Conservation (phyloP, 352 stramenopile genomes). For the Pythium brachiatum region DNA sequence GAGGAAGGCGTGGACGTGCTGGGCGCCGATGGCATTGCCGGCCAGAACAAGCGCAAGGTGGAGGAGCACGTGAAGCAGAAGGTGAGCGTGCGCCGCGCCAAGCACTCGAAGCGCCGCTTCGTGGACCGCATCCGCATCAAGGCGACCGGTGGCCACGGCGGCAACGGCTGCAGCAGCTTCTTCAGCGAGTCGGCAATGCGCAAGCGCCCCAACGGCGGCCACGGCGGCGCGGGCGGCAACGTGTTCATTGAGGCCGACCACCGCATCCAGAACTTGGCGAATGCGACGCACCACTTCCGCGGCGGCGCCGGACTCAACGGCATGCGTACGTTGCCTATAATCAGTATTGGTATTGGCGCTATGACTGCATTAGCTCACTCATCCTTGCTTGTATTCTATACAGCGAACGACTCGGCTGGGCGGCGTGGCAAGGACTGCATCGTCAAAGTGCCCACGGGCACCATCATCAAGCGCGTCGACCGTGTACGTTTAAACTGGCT, state of each 20-base stretch:
- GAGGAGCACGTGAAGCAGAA: constrained; percentile 88
- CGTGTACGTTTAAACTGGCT: constrained; percentile 37
- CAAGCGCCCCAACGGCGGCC: constrained; percentile 80
- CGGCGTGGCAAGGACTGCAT: constrained; percentile 75
- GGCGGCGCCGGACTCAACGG: constrained; percentile 75
- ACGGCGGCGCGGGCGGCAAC: constrained; percentile 79
- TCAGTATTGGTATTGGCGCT: background rate
- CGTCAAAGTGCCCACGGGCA: constrained; percentile 84
- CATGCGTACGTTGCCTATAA: constrained; percentile 63
- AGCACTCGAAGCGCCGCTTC: constrained; percentile 89
- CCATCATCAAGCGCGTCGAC: constrained; percentile 84
- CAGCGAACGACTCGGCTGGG: constrained; percentile 78
- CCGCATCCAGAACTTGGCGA: constrained; percentile 81
- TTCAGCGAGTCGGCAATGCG: constrained; percentile 66
- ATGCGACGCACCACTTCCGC: constrained; percentile 83
- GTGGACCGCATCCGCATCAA: constrained; percentile 89
- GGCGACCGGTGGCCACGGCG: constrained; percentile 82
- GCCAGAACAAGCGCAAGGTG: constrained; percentile 37
- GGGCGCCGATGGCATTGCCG: constrained; percentile 17
- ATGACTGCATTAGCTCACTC: background rate
- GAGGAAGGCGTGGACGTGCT: constrained; percentile 28
- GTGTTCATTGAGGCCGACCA: constrained; percentile 73
- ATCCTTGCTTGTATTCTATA: background rate
- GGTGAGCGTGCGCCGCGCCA: constrained; percentile 72
- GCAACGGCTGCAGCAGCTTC: constrained; percentile 88